Evolutionary conservation across 352 stramenopile species (phyloP).

Genomic region (Globisporangium alternatum): DNA sequence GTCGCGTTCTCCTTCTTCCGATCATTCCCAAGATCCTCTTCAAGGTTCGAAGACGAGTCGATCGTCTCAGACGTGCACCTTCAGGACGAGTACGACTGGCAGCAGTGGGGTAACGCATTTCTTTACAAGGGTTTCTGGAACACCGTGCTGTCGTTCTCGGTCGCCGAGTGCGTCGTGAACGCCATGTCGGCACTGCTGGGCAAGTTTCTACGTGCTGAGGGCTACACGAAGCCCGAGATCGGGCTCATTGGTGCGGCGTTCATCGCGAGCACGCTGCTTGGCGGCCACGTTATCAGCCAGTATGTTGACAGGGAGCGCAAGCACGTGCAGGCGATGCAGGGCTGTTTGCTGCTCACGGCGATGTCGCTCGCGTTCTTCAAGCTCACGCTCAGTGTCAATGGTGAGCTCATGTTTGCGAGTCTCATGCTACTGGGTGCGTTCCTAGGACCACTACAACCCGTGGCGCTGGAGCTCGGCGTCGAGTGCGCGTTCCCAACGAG

Average conservation of each 20-base stretch:
- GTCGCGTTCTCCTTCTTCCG: constrained; percentile 32
- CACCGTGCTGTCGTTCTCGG: constrained; percentile 53
- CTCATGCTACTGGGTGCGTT: constrained; percentile 46
- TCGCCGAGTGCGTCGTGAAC: constrained; percentile 69
- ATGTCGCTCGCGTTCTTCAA: constrained; percentile 44
- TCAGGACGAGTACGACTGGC: constrained; percentile 62
- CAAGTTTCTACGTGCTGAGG: constrained; percentile 55
- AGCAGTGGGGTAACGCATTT: constrained; percentile 63
- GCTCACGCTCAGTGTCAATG: constrained; percentile 29
- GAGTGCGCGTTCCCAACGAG: constrained; percentile 72
- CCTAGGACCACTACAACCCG: constrained; percentile 57
- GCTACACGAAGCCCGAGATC: constrained; percentile 63
- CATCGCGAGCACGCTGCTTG: constrained; percentile 62
- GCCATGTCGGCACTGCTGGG: constrained; percentile 65
- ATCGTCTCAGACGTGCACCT: constrained; percentile 51
- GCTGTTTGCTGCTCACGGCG: constrained; percentile 48
- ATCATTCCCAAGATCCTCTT: constrained; percentile 33
- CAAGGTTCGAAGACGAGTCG: constrained; percentile 28
- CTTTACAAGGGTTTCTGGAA: constrained; percentile 56
- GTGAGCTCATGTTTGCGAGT: constrained; percentile 39
- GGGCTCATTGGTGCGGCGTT: constrained; percentile 61
- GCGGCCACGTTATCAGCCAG: constrained; percentile 61
- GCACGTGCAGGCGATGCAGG: constrained; percentile 46
- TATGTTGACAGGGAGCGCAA: constrained; percentile 59
- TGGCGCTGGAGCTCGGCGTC: constrained; percentile 64